Conservation (phyloP, 441 rosid genomes). For the Populus tomentosa region DNA sequence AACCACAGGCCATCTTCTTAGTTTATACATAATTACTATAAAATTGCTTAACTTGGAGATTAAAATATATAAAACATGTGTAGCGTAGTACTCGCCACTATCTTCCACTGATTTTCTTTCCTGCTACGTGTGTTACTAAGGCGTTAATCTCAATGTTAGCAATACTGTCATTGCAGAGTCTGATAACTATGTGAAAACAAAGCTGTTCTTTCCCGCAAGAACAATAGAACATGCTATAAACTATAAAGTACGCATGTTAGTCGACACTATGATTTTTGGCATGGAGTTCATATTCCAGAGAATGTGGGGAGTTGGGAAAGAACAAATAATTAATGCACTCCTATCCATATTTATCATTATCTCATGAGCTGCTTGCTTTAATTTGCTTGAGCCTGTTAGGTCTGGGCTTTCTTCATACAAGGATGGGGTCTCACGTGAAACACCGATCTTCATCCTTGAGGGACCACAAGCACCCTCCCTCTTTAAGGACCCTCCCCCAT, state of each 20-base stretch:
- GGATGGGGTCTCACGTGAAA: slow-evolving; percentile 26
- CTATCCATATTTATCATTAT: background rate
- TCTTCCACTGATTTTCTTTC: background rate
- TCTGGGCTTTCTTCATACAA: background rate
- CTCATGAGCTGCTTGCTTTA: background rate
- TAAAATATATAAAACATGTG: background rate
- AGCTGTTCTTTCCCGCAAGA: background rate
- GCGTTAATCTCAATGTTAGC: background rate
- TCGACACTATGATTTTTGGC: slow-evolving; percentile 53
- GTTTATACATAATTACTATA: background rate
- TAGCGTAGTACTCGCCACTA: background rate
- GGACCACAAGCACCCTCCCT: slow-evolving; percentile 11
- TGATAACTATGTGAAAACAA: background rate
- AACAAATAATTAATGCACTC: background rate
- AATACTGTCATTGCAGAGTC: background rate
- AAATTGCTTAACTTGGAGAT: background rate
- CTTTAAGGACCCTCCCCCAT: background rate
- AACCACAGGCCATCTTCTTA: slow-evolving; percentile 3
- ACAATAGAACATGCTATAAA: slow-evolving; percentile 15
- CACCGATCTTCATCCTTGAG: slow-evolving; percentile 4
- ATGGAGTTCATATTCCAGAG: slow-evolving; percentile 32
- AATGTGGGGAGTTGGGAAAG: slow-evolving; percentile 32
- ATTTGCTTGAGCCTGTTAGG: background rate
- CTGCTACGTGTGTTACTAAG: background rate
- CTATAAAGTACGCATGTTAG: slow-evolving; percentile 34